Base-by-base conservation (phyloP, 2,329 filamentous ascomycete species). In the Coniochaeta prunicola region DNA sequence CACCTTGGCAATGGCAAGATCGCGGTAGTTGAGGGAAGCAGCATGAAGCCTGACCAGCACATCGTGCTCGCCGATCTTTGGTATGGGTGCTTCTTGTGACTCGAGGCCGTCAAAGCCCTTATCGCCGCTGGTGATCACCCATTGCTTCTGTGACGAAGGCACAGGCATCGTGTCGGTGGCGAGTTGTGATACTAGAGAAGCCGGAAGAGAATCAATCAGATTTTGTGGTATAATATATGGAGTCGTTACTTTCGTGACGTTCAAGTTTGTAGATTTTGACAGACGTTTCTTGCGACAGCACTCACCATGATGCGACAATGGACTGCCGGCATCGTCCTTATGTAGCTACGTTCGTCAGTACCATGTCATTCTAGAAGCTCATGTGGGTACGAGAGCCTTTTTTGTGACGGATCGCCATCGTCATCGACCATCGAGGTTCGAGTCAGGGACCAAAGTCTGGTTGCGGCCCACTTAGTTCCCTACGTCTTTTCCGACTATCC, bases 1-100 rank as follows among this genome's bases (percentile, higher is more conserved):
- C 59, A 69, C 72, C 65, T 67, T 67, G 30, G 79, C 74, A 57
- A 83, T 80, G 63, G 79, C 74, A 56, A 82, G 70, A 62, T 83
- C 80, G 58, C 80, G 80, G 67, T 77, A 83, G 72, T 83, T 83
- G 56, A 83, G 74, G 30, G 80, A 80, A 6, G 76, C 80, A 15
- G 76, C 79, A 56, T 76, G 73, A 28, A 83, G 77, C 71, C 87
- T 88, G 64, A 92, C 84, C 34, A 92, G 78, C 6, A 91, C 87
- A 28, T 92, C 85, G 61, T 82, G 82, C 58, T 91, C 87, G 53
- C 88, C 88, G 1, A 88, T 68, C 63, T 83, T 73, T 15, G 87
- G 85, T 2, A 90, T 67, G 1, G 78, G 66, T 0, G 73, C 73
- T 64, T 84, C 77, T 60, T 79, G 73, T 64, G 82, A 80, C 65